Conservation (phyloP, 1,284 basidiomycete genomes). For the Melanopsichium pennsylvanicum region DNA sequence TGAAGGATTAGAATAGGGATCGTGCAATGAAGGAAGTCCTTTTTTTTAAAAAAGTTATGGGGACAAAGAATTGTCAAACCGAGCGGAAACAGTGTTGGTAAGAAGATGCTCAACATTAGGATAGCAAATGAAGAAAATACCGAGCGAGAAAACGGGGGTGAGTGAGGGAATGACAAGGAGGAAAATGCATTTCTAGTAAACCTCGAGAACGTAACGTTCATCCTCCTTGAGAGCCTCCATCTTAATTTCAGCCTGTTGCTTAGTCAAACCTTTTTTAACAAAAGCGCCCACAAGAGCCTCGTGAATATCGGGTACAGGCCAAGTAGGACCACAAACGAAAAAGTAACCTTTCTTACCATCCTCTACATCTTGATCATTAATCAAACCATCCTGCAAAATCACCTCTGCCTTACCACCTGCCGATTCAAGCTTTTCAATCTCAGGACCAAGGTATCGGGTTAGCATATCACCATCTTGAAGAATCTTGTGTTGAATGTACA, state of each 20-base stretch:
- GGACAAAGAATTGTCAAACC: too few relatives aligned
- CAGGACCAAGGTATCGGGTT: slow-evolving; percentile 68
- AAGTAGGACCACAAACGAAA: slow-evolving; percentile 96
- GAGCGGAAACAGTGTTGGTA: too few relatives aligned
- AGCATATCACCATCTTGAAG: slow-evolving; percentile 82
- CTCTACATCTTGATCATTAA: slow-evolving; percentile 42
- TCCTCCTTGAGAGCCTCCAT: slow-evolving; percentile 94
- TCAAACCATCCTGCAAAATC: slow-evolving; percentile 70
- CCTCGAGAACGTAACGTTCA: slow-evolving; percentile 96
- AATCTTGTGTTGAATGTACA: slow-evolving; percentile 99
- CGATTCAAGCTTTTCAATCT: slow-evolving; percentile 71
- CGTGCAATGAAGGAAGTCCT: too few relatives aligned
- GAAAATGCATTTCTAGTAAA: too few relatives aligned
- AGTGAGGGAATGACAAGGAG: too few relatives aligned
- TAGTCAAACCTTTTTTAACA: slow-evolving; percentile 74
- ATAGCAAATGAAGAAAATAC: too few relatives aligned
- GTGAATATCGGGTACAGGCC: slow-evolving; percentile 97
- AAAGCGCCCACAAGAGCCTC: slow-evolving; percentile 86
- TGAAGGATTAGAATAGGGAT: too few relatives aligned
- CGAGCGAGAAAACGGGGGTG: too few relatives aligned
- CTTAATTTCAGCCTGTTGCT: slow-evolving; percentile 78
- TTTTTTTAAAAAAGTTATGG: too few relatives aligned
- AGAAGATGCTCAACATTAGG: too few relatives aligned
- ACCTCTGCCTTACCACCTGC: slow-evolving; percentile 62
- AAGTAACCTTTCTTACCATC: slow-evolving; percentile 72